Evolutionary conservation across 106 monocot species (phyloP).

Genomic region (Allium fistulosum): DNA sequence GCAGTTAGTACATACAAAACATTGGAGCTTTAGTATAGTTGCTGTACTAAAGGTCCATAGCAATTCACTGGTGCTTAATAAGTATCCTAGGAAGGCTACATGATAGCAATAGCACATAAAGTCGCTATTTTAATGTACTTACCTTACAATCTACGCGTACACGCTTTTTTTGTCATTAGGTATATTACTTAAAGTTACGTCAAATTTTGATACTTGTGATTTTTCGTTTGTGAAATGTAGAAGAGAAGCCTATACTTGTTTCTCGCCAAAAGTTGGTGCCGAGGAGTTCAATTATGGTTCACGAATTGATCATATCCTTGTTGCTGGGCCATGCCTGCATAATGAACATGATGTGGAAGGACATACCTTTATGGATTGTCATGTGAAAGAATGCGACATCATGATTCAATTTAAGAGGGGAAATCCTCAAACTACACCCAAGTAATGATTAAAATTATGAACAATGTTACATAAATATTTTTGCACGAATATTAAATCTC

Average conservation of each 20-base stretch:
- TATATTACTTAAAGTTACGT: no score
- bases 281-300: constrained; percentile 97
- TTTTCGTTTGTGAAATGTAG: constrained; percentile 20
- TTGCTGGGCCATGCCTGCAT: constrained; percentile 83
- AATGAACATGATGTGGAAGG: constrained; percentile 27
- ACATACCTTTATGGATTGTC: constrained; percentile 68
- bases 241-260: constrained; percentile 80
- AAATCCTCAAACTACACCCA: constrained; percentile 38
- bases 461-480: constrained; percentile 3
- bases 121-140: no score
- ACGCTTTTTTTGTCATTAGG: no score
- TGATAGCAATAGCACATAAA: no score
- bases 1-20: no score
- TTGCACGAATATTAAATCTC: neutral
- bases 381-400: constrained; percentile 85
- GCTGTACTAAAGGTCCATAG: no score
- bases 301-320: constrained; percentile 92
- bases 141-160: no score
- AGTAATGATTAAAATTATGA: constrained; percentile 31
- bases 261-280: constrained; percentile 57
- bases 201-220: neutral
- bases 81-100: no score
- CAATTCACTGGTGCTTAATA: no score
- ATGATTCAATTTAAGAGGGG: constrained; percentile 72
- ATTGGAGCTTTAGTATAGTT: no score